Percentiles rank a stretch among this genome's conserved stretches.
Evolutionary conservation across 176 grass and related monocot species (phyloP).

Genomic region (Sorghum bicolor): Sorghum_bicolor_NCBIv3 NC_012879.2:4117001-4117500

Average conservation of each 20-base stretch:
- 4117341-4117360: neutral
- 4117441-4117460: neutral
- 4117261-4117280: conserved; percentile 58
- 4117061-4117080: neutral
- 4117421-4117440: neutral
- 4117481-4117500: neutral
- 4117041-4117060: neutral
- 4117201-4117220: conserved; percentile 63
- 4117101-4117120: conserved; percentile 50
- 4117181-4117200: conserved; percentile 72
- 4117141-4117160: conserved; percentile 55
- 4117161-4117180: conserved; percentile 82
- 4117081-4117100: neutral
- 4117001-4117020: neutral
- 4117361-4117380: neutral
- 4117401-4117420: neutral
- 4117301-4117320: neutral
- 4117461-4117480: conserved; percentile 41
- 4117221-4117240: neutral
- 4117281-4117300: conserved; percentile 17
- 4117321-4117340: neutral
- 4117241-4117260: conserved; percentile 68
- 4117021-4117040: neutral
- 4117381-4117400: conserved; percentile 42
- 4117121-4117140: conserved; percentile 52